Conservation (phyloP, 495 filamentous ascomycete genomes). For the Mytilinidion resinicola region DNA sequence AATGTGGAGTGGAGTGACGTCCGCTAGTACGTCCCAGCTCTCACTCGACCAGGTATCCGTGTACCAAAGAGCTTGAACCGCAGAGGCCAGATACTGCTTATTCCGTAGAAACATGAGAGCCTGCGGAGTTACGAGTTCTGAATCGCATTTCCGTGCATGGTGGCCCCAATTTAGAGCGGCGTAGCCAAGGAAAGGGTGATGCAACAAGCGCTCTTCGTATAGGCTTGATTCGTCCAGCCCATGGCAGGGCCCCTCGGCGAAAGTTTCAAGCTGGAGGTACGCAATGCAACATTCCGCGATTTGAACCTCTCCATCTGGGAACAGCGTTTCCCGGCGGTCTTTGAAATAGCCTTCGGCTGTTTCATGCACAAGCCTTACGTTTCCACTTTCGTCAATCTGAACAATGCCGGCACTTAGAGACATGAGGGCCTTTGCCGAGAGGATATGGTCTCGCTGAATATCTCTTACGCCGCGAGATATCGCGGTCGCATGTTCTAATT, state of each 20-base stretch:
- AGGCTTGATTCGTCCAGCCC: neutral
- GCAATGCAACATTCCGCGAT: constrained; percentile 15
- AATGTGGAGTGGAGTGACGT: constrained; percentile 10
- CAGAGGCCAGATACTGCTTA: constrained; percentile 3
- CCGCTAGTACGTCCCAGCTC: constrained; percentile 17
- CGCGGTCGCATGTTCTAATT: constrained; percentile 15
- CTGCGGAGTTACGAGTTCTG: constrained; percentile 11
- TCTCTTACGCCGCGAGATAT: constrained; percentile 8
- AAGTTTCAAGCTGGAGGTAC: constrained; percentile 10
- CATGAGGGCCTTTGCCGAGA: constrained; percentile 10
- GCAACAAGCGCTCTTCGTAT: constrained; percentile 5
- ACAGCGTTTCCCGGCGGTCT: constrained; percentile 1
- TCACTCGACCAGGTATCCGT: constrained; percentile 8
- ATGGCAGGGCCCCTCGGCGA: constrained; percentile 7
- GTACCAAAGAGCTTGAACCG: constrained; percentile 15
- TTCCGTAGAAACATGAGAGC: constrained; percentile 13
- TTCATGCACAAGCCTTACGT: constrained; percentile 13
- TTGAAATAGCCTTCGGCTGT: constrained; percentile 16
- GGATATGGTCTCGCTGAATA: constrained; percentile 4
- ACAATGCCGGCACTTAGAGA: constrained; percentile 14
- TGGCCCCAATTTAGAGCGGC: constrained; percentile 12
- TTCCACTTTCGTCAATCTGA: constrained; percentile 13
- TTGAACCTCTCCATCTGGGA: constrained; percentile 9
- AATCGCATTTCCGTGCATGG: constrained; percentile 5
- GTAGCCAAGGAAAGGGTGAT: constrained; percentile 11